Percentiles rank a stretch among this genome's conserved stretches.
These are phyloP conservation scores for Oxyria digyna DNA, from an alignment of 148 eudicot species.

Conservation along the genomic window DNA sequence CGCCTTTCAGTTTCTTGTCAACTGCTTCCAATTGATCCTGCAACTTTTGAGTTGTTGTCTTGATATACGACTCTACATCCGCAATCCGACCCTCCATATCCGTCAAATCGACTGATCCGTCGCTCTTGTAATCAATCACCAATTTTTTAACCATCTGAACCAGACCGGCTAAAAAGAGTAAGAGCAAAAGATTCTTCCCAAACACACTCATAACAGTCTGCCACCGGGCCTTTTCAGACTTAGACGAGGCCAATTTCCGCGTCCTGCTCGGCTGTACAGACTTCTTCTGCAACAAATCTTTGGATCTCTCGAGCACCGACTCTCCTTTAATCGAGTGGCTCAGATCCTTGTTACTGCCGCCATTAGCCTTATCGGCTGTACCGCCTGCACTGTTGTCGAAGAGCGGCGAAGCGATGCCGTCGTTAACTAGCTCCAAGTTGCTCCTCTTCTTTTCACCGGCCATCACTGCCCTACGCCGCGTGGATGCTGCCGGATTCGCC, in stretches of 20 bases:
- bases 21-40: conserved; percentile 62
- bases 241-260: conserved; percentile 18
- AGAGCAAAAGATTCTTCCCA: conserved; percentile 45
- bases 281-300: conserved; percentile 22
- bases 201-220: conserved; percentile 42
- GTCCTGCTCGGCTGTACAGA: conserved; percentile 16
- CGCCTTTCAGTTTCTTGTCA: conserved; percentile 45
- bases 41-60: conserved; percentile 44
- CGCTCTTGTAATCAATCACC: conserved; percentile 17
- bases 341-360: conserved; percentile 27
- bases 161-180: conserved; percentile 37
- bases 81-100: conserved; percentile 58
- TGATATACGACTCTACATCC: conserved; percentile 41
- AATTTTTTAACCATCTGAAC: conserved; percentile 48
- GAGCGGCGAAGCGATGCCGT: conserved; percentile 11
- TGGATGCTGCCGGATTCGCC: conserved; percentile 37
- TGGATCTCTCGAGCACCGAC: conserved; percentile 31
- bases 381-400: conserved; percentile 9
- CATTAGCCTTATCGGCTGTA: conserved; percentile 10
- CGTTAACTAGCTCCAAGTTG: conserved; percentile 27
- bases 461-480: conserved; percentile 42
- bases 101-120: conserved; percentile 8
- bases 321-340: conserved; percentile 43
- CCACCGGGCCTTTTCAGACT: conserved; percentile 41
- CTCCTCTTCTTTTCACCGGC: conserved; percentile 32